Conservation (phyloP, 2,329 filamentous ascomycete genomes). For the Camptophora hylomeconis region DNA sequence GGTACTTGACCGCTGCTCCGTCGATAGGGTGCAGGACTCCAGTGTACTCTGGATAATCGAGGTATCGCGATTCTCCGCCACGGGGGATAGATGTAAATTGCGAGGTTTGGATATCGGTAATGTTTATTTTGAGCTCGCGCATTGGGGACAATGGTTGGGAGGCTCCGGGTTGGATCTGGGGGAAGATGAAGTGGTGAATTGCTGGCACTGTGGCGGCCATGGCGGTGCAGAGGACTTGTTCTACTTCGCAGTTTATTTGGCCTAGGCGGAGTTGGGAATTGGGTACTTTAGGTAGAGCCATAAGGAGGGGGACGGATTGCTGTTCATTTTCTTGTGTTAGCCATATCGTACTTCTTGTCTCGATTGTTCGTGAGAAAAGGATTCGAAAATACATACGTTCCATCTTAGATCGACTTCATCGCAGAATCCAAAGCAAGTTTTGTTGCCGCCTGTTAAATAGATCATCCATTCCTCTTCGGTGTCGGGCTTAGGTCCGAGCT, state of each 20-base stretch:
- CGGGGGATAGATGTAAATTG: slow-evolving; percentile 40
- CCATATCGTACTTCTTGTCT: too few relatives aligned
- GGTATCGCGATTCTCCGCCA: slow-evolving; percentile 28
- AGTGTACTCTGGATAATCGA: slow-evolving; percentile 40
- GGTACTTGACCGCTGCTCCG: slow-evolving; percentile 40
- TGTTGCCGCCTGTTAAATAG: slow-evolving; percentile 50
- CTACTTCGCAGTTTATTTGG: slow-evolving; percentile 45
- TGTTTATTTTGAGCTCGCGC: slow-evolving; percentile 43
- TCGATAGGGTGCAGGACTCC: slow-evolving; percentile 50
- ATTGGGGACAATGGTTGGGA: slow-evolving; percentile 39
- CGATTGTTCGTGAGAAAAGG: too few relatives aligned
- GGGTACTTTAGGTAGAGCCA: slow-evolving; percentile 22
- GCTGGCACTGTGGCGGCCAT: slow-evolving; percentile 45
- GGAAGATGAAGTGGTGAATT: slow-evolving; percentile 45
- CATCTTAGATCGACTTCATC: slow-evolving; percentile 39
- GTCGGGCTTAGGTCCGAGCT: slow-evolving; percentile 32
- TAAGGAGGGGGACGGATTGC: slow-evolving; percentile 41
- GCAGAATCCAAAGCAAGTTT: slow-evolving; percentile 50
- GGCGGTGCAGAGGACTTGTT: slow-evolving; percentile 46
- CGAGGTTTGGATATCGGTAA: slow-evolving; percentile 43
- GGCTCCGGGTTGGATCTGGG: slow-evolving; percentile 37
- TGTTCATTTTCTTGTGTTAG: slow-evolving; percentile 18
- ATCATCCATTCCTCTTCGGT: slow-evolving; percentile 44
- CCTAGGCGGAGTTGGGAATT: slow-evolving; percentile 44
- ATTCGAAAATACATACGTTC: slow-evolving; percentile 35